Evolutionary conservation across 306 rosid genomes (phyloP), one percentile per base, ranked within the genome.

Genomic region (Vigna radiata): DNA sequence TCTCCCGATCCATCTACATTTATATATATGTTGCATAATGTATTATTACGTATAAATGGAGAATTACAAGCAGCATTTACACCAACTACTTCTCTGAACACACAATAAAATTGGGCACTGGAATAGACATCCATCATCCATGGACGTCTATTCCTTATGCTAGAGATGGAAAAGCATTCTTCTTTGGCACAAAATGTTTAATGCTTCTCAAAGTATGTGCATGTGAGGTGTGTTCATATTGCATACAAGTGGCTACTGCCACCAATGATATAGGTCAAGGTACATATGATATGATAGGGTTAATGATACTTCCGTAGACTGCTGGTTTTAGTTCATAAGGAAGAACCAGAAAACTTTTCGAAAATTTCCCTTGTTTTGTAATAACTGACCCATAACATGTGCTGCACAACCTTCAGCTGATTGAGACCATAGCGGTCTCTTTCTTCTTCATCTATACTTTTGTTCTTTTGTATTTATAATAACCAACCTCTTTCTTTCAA

Each of bases 301-400:
- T 70, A 43, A 84, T 84, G 54, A 81, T 77, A 82, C 78, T 69
- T 71, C 82, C 82, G 66, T 87, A 91, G 88, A 78, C 80, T 86
- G 55, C 88, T 88, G 82, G 84, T 79, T 83, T 88, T 86, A 84
- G 88, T 81, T 84, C 47, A 65, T 75, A 2, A 44, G 85, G 61
- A 87, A 85, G 86, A 71, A 76, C 75, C 90, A 71, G 63, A 75
- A 80, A 46, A 77, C 77, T 72, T 73, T 76, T 16, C 67, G 72
- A 73, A 86, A 84, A 68, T 76, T 89, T 83, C 87, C 88, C 55
- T 74, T 68, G 75, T 74, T 85, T 88, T 81, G 88, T 76, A 82
- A 88, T 75, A 68, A 82, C 86, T 90, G 87, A 72, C 84, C 65
- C 89, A 72, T 88, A 14, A 66, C 93, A 85, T 87, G 96, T 84